Evolutionary conservation across 306 rosid genomes (phyloP).

Genomic region (Trifolium subterraneum): DNA sequence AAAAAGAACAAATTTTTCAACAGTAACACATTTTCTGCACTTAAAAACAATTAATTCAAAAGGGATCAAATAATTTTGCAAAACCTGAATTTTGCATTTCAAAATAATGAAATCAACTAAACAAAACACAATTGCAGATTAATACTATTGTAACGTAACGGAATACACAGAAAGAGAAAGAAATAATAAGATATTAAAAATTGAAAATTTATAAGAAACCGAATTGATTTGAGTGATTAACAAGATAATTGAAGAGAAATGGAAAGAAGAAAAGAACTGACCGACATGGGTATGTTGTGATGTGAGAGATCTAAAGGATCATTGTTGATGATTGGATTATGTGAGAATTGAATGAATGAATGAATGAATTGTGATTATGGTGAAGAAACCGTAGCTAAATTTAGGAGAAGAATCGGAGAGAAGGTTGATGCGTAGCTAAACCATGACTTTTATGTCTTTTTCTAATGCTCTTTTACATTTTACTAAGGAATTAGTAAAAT

Average conservation of each 20-base stretch:
- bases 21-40: slow-evolving; percentile 1
- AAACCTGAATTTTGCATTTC: slow-evolving; percentile 1
- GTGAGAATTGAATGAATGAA: neutral
- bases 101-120: neutral
- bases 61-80: neutral
- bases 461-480: no score
- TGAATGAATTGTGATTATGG: neutral
- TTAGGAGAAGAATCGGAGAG: slow-evolving; percentile 9
- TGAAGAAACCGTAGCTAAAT: neutral
- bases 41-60: neutral
- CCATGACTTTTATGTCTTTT: no score
- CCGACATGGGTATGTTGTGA: slow-evolving; percentile 35
- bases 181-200: neutral
- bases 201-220: neutral
- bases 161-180: neutral
- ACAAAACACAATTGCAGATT: neutral
- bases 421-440: no score
- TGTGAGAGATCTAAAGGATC: slow-evolving; percentile 29
- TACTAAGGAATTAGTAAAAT: no score
- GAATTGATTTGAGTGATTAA: neutral
- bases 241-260: neutral
- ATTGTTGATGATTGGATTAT: neutral
- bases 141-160: neutral
- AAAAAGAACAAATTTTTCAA: neutral
- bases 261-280: neutral